phyloP scores from a whole-genome alignment of 805 yeast species.

The Isabelozyma rhagii region DNA sequence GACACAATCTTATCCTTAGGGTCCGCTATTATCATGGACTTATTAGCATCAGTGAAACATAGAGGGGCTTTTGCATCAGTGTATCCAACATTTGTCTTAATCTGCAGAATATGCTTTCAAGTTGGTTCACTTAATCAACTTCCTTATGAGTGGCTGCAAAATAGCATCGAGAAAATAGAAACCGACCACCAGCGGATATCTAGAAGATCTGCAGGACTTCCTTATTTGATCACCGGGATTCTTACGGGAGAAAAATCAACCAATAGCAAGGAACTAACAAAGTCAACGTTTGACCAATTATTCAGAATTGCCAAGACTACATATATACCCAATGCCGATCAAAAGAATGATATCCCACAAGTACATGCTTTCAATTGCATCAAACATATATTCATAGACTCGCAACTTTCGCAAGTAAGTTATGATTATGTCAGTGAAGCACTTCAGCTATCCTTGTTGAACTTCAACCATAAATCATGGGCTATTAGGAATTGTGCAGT shows the following conservation, averaged over 20 bases:
- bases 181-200: conserved; percentile 68
- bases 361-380: conserved; percentile 92
- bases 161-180: conserved; percentile 51
- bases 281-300: conserved; percentile 49
- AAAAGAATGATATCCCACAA: conserved; percentile 75
- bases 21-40: conserved; percentile 60
- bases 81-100: conserved; percentile 71
- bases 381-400: conserved; percentile 68
- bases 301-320: conserved; percentile 54
- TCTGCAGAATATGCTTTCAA: conserved; percentile 55
- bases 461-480: conserved; percentile 73
- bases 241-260: conserved; percentile 45
- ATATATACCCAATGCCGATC: conserved; percentile 42
- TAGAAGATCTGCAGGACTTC: conserved; percentile 90
- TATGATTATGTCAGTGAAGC: conserved; percentile 53
- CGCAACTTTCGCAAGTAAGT: conserved; percentile 55
- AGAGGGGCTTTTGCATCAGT: conserved; percentile 91
- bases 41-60: conserved; percentile 74
- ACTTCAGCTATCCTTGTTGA: conserved; percentile 55
- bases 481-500: conserved; percentile 88
- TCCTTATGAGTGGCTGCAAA: conserved; percentile 58
- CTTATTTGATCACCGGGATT: conserved; percentile 72
- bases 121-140: conserved; percentile 23
- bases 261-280: conserved; percentile 32
- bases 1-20: conserved; percentile 20